phyloP scores from a whole-genome alignment of 768 basidiomycete genomes.

The Pulveroboletus ravenelii region DNA sequence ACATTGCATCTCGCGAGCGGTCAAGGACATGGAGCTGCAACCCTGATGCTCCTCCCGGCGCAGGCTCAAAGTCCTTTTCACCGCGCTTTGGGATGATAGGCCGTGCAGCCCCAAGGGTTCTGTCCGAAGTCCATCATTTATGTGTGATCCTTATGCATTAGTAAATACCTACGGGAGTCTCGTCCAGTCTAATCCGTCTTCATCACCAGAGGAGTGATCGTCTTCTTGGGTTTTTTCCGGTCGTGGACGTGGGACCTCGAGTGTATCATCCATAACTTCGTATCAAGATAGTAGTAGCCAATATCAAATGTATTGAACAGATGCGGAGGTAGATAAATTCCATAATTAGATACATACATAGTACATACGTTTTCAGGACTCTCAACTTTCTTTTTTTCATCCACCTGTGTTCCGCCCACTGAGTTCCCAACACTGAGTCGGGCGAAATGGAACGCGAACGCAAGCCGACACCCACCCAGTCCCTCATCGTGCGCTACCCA shows the following conservation, averaged over 20 bases:
- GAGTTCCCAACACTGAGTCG: neutral
- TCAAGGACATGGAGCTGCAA: conserved; percentile 81
- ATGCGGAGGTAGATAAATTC: neutral
- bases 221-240: conserved; percentile 24
- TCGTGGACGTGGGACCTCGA: conserved; percentile 40
- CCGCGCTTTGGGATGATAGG: conserved; percentile 92
- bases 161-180: conserved; percentile 53
- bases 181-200: conserved; percentile 80
- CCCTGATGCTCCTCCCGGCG: conserved; percentile 55
- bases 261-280: conserved; percentile 53
- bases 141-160: neutral
- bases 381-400: no score
- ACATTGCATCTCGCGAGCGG: conserved; percentile 79
- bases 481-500: conserved; percentile 39
- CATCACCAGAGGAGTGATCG: conserved; percentile 61
- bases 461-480: conserved; percentile 42
- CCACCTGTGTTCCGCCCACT: conserved; percentile 1
- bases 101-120: conserved; percentile 32
- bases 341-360: conserved; percentile 6
- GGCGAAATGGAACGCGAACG: conserved; percentile 25
- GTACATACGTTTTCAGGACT: no score
- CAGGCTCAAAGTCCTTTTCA: conserved; percentile 96
- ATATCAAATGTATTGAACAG: no score
- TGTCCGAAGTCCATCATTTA: conserved; percentile 8
- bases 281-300: neutral